Conservation (phyloP, 148 eudicot genomes). For the Beta vulgaris region DNA sequence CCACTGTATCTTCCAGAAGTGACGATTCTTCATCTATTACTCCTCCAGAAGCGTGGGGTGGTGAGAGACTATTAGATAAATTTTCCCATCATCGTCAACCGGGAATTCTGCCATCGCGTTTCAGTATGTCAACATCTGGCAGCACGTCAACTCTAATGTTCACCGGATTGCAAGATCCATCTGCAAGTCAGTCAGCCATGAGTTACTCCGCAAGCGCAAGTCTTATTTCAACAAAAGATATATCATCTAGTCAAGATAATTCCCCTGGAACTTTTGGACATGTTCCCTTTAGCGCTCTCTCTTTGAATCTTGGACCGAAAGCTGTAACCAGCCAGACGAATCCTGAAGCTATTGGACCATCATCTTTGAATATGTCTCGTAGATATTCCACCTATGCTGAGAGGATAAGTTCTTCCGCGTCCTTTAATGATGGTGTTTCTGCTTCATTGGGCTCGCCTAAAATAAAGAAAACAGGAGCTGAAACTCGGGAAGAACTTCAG, state of each 20-base stretch:
- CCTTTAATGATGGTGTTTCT: constrained; percentile 57
- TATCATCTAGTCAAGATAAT: constrained; percentile 47
- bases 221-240: constrained; percentile 46
- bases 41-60: constrained; percentile 98
- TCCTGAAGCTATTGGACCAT: constrained; percentile 49
- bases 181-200: constrained; percentile 42
- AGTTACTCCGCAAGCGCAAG: constrained; percentile 43
- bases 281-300: constrained; percentile 54
- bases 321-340: constrained; percentile 41
- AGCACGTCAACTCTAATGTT: constrained; percentile 44
- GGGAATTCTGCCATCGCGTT: constrained; percentile 55
- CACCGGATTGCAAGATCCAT: constrained; percentile 58
- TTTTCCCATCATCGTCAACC: constrained; percentile 46
- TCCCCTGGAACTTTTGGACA: constrained; percentile 49
- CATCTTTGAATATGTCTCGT: constrained; percentile 52
- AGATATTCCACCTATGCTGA: constrained; percentile 84
- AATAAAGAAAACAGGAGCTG: constrained; percentile 86
- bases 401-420: constrained; percentile 65
- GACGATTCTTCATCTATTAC: constrained; percentile 68
- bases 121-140: constrained; percentile 46
- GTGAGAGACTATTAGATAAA: constrained; percentile 69
- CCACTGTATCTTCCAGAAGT: constrained; percentile 42
- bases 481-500: constrained; percentile 82
- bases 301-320: constrained; percentile 46
- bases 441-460: constrained; percentile 72